Conservation (phyloP, 202 grass and related monocot species). For the Schoenoplectus triqueter region DNA sequence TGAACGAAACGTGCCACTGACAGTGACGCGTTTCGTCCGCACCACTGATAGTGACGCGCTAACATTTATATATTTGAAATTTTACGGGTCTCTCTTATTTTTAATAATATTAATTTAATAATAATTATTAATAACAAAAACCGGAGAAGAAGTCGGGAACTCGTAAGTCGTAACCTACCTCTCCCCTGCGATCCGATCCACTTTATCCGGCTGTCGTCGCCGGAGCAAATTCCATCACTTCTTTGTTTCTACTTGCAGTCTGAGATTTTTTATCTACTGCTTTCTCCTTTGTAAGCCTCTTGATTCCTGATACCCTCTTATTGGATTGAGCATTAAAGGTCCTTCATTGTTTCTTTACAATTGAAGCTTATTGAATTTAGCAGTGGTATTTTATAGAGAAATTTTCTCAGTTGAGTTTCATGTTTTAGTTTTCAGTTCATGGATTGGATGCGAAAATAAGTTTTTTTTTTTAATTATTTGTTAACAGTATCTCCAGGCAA, state of each 20-base stretch:
- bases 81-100: too few relatives aligned
- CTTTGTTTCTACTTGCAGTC: background rate
- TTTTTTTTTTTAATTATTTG: background rate
- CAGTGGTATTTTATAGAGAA: background rate
- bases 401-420: background rate
- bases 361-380: background rate
- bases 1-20: too few relatives aligned
- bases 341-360: background rate
- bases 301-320: background rate
- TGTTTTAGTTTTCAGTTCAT: background rate
- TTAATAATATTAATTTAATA: too few relatives aligned
- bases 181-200: conserved; percentile 20
- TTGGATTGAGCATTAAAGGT: background rate
- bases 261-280: background rate
- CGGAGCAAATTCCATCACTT: background rate
- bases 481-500: background rate
- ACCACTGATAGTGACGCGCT: too few relatives aligned
- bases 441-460: background rate
- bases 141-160: background rate
- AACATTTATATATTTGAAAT: too few relatives aligned
- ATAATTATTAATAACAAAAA: too few relatives aligned
- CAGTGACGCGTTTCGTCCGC: too few relatives aligned
- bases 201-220: conserved; percentile 9
- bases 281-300: conserved; percentile 3
- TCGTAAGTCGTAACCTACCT: background rate